These are phyloP conservation scores for Botryosphaeria dothidea DNA, from an alignment of 2,329 filamentous ascomycete genomes.

Conservation along the genomic window DNA sequence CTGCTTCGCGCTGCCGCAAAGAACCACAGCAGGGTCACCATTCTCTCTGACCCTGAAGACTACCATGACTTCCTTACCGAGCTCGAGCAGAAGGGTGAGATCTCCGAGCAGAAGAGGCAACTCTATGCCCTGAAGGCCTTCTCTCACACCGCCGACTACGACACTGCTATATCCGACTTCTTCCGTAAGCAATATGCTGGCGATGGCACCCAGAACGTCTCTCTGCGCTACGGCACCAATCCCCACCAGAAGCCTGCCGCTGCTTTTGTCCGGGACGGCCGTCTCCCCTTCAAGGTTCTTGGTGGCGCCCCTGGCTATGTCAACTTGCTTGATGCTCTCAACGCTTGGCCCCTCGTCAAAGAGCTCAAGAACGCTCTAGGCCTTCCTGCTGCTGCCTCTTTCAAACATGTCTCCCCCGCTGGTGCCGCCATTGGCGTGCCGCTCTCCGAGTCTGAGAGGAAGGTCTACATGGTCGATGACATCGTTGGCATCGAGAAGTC, in stretches of 20 bases:
- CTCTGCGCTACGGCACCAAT: slow-evolving; percentile 93
- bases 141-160: slow-evolving; percentile 96
- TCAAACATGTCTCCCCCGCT: slow-evolving; percentile 96
- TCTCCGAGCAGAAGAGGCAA: slow-evolving; percentile 82
- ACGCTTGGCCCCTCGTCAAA: slow-evolving; percentile 95
- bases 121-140: slow-evolving; percentile 95
- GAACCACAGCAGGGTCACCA: slow-evolving; percentile 94
- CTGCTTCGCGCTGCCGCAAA: slow-evolving; percentile 95
- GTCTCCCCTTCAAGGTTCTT: slow-evolving; percentile 93
- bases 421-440: slow-evolving; percentile 92
- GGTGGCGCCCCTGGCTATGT: slow-evolving; percentile 91
- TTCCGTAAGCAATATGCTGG: slow-evolving; percentile 96
- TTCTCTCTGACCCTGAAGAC: slow-evolving; percentile 90
- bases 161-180: slow-evolving; percentile 90
- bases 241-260: slow-evolving; percentile 97
- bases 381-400: slow-evolving; percentile 89
- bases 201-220: slow-evolving; percentile 77
- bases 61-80: slow-evolving; percentile 93
- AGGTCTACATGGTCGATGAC: slow-evolving; percentile 98
- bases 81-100: slow-evolving; percentile 76
- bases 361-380: slow-evolving; percentile 88
- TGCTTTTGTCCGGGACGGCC: slow-evolving; percentile 71
- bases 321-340: slow-evolving; percentile 93
- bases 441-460: slow-evolving; percentile 82
- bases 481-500: slow-evolving; percentile 87